Percentiles rank a stretch among this genome's conserved stretches.
These are phyloP conservation scores for Zygosaccharomyces sapae DNA, from an alignment of 1,139 yeast genomes.

Conservation along the genomic window DNA sequence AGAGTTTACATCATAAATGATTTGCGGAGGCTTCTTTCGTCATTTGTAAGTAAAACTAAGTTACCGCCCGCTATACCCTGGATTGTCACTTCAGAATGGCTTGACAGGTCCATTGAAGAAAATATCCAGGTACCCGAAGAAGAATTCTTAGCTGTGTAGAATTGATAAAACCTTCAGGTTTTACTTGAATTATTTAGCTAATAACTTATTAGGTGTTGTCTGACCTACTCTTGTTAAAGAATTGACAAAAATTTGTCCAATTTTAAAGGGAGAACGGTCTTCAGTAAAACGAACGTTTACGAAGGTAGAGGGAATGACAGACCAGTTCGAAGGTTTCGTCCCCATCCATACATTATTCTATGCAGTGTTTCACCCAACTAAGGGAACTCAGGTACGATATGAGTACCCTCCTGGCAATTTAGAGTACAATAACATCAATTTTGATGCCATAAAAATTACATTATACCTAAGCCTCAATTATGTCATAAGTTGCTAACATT, in stretches of 20 bases:
- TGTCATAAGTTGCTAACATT: slow-evolving; percentile 78
- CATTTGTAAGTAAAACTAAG: slow-evolving; percentile 12
- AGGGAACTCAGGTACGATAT: slow-evolving; percentile 89
- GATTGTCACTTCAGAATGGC: slow-evolving; percentile 45
- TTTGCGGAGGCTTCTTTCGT: slow-evolving; percentile 27
- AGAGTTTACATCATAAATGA: slow-evolving; percentile 1
- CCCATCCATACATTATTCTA: slow-evolving; percentile 86
- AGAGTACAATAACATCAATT: slow-evolving; percentile 56
- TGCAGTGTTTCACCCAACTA: slow-evolving; percentile 90
- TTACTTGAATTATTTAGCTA: too few relatives aligned
- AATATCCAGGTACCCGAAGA: slow-evolving; percentile 47
- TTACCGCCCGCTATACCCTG: slow-evolving; percentile 41
- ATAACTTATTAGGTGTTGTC: neutral
- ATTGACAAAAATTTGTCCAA: neutral
- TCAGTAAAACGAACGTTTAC: neutral
- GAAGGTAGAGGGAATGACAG: slow-evolving; percentile 7
- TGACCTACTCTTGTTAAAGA: neutral
- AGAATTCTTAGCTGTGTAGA: slow-evolving; percentile 25
- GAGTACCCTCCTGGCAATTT: slow-evolving; percentile 73
- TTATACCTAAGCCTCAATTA: slow-evolving; percentile 88
- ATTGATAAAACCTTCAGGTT: neutral
- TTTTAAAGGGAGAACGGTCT: neutral
- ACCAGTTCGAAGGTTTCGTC: slow-evolving; percentile 33
- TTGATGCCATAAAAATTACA: slow-evolving; percentile 84
- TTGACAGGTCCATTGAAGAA: slow-evolving; percentile 42